phyloP scores from a whole-genome alignment of 2,329 filamentous ascomycete genomes.

The Erysiphe neolycopersici region DNA sequence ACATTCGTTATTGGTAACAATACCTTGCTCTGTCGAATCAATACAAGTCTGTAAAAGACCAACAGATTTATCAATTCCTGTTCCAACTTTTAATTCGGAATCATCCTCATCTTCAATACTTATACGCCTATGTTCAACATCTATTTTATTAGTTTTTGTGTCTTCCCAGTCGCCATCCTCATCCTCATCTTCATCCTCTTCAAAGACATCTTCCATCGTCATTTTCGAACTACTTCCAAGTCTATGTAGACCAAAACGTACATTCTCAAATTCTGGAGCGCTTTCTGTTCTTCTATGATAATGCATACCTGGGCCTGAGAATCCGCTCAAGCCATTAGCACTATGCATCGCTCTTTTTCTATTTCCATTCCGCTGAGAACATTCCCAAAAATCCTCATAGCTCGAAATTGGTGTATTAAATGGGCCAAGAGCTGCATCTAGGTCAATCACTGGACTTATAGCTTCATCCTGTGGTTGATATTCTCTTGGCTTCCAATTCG shows the following conservation, averaged over 20 bases:
- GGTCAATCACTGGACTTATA: conserved; percentile 61
- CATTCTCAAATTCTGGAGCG: conserved; percentile 54
- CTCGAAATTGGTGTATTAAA: conserved; percentile 51
- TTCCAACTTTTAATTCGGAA: conserved; percentile 16
- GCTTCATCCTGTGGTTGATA: conserved; percentile 25
- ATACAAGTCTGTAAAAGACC: no score
- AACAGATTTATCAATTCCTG: conserved; percentile 19
- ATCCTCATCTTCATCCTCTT: conserved; percentile 42
- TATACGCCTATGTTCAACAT: conserved; percentile 13
- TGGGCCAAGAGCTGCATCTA: conserved; percentile 78
- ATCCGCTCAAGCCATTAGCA: conserved; percentile 42
- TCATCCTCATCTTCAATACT: conserved; percentile 14
- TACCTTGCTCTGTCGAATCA: conserved; percentile 6
- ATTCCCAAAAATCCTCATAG: conserved; percentile 37
- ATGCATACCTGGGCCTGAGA: conserved; percentile 41
- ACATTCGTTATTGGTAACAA: conserved; percentile 15
- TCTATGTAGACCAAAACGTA: conserved; percentile 29
- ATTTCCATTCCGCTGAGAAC: conserved; percentile 29
- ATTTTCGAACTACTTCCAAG: conserved; percentile 45
- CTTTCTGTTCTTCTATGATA: conserved; percentile 59
- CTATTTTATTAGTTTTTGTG: conserved; percentile 12
- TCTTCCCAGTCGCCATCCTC: conserved; percentile 14
- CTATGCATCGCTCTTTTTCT: conserved; percentile 48
- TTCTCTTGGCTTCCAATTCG: conserved; percentile 16
- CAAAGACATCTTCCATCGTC: conserved; percentile 73